These are phyloP conservation scores for Tetrahymena elliotti DNA, from an alignment of 73 alveolate species.

Conservation along the genomic window DNA sequence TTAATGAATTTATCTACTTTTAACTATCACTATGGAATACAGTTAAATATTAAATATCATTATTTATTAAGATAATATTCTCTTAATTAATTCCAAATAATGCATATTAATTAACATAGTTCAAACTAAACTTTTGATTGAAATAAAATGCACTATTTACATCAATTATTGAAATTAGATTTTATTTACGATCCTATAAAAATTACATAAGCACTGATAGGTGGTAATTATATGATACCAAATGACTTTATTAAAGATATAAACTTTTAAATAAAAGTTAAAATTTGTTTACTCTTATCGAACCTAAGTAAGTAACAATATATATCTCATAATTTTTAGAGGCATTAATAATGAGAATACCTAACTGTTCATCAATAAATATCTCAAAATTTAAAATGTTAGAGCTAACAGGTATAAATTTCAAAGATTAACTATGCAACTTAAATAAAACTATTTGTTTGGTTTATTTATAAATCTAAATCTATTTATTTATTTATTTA, in stretches of 20 bases:
- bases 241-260: background rate
- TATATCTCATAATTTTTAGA: background rate
- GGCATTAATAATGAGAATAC: background rate
- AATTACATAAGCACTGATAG: background rate
- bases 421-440: background rate
- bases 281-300: background rate
- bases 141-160: background rate
- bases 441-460: background rate
- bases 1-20: background rate
- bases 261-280: background rate
- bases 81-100: background rate
- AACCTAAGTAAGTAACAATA: background rate
- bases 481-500: background rate
- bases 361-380: background rate
- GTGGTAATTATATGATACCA: background rate
- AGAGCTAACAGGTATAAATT: background rate
- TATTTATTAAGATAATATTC: too few species aligned
- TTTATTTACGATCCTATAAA: background rate
- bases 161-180: background rate
- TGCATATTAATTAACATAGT: background rate
- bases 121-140: too few species aligned
- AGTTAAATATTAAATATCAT: background rate
- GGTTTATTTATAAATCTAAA: background rate
- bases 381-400: background rate
- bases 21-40: background rate